Evolutionary conservation across 768 basidiomycete species (phyloP).

Genomic region (Suillus clintonianus): DNA sequence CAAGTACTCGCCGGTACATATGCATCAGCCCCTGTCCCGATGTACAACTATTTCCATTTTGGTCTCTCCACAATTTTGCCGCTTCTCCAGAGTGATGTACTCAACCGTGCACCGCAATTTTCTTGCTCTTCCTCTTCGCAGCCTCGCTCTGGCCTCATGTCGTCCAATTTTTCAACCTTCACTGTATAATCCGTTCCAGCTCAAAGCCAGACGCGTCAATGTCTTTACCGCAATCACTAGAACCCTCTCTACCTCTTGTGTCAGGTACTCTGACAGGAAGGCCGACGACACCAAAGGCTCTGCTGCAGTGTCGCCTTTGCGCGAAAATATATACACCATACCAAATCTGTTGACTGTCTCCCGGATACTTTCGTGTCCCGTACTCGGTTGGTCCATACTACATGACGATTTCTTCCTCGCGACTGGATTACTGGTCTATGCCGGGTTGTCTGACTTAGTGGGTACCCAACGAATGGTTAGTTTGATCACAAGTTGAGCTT

Average conservation of each 20-base stretch:
- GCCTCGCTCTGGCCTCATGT: not conserved
- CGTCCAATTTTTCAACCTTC: too few species aligned
- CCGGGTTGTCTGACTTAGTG: conserved; percentile 92
- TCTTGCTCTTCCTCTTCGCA: not conserved
- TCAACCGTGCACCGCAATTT: not conserved
- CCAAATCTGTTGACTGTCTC: conserved; percentile 90
- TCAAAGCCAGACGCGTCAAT: not conserved
- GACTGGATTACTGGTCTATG: conserved; percentile 82
- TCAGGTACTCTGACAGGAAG: conserved; percentile 8
- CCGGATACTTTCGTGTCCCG: conserved; percentile 85
- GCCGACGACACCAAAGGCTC: conserved; percentile 3
- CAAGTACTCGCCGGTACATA: too few species aligned
- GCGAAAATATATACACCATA: conserved; percentile 92
- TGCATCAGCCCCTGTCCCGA: not conserved
- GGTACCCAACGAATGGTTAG: conserved; percentile 28
- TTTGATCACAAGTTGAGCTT: conserved; percentile 5
- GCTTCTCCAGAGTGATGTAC: not conserved
- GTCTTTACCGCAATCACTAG: not conserved
- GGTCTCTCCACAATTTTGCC: not conserved
- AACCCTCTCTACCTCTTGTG: not conserved
- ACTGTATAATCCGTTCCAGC: not conserved
- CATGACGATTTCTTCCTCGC: conserved; percentile 80
- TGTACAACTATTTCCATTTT: not conserved
- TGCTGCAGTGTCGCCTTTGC: conserved; percentile 37
- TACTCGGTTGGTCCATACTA: conserved; percentile 89